Conservation (phyloP, 805 yeast genomes). For the Wickerhamiella qilinensis region DNA sequence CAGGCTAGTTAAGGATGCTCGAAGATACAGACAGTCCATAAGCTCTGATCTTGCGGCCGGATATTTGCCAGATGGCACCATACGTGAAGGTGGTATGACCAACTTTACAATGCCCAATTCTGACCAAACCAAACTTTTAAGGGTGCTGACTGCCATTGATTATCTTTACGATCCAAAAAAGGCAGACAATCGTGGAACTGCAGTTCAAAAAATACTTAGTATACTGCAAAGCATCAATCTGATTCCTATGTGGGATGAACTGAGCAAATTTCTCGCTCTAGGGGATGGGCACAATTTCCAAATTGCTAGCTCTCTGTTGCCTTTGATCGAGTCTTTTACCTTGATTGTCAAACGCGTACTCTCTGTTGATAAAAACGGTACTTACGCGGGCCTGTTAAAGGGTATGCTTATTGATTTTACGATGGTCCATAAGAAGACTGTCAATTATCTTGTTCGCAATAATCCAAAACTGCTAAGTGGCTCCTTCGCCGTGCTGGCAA, state of each 20-base stretch:
- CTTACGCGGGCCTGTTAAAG: slow-evolving; percentile 58
- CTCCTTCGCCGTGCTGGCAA: slow-evolving; percentile 76
- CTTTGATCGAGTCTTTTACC: slow-evolving; percentile 83
- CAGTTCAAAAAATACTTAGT: slow-evolving; percentile 10
- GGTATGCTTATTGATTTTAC: slow-evolving; percentile 72
- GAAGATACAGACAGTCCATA: slow-evolving; percentile 2
- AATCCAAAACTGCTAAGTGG: slow-evolving; percentile 93
- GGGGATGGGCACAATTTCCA: slow-evolving; percentile 29
- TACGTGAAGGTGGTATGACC: slow-evolving; percentile 31
- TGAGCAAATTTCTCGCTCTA: slow-evolving; percentile 60
- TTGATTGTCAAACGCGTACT: slow-evolving; percentile 80
- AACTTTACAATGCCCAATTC: slow-evolving; percentile 67
- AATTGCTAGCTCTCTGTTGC: slow-evolving; percentile 66
- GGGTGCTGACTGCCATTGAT: slow-evolving; percentile 77
- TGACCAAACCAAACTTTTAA: slow-evolving; percentile 74
- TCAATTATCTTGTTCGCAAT: slow-evolving; percentile 80
- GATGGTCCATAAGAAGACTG: slow-evolving; percentile 68
- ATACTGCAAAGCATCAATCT: slow-evolving; percentile 42
- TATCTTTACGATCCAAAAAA: slow-evolving; percentile 42
- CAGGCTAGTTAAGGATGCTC: slow-evolving; percentile 2
- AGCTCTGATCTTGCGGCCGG: not conserved
- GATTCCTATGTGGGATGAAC: slow-evolving; percentile 60
- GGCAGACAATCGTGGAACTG: slow-evolving; percentile 8
- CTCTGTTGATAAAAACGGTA: slow-evolving; percentile 35
- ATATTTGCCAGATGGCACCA: not conserved